phyloP scores from a whole-genome alignment of 768 basidiomycete genomes.

The Suillus americanus region DNA sequence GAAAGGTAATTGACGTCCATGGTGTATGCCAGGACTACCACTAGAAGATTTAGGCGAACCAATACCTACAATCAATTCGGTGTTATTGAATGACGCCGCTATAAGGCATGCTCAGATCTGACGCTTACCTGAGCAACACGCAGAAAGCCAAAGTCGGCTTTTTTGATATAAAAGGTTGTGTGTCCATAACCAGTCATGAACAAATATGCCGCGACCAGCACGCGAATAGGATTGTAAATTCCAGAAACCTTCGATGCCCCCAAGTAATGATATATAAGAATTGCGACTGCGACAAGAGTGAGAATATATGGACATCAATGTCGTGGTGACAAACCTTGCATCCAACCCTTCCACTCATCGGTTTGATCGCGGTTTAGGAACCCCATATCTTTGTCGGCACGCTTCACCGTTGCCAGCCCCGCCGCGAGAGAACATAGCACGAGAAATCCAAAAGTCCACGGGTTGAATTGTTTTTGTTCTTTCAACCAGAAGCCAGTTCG shows the following conservation, averaged over 20 bases:
- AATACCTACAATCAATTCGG: constrained; percentile 48
- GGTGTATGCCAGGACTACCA: constrained; percentile 78
- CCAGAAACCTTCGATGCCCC: constrained; percentile 89
- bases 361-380: constrained; percentile 92
- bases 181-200: constrained; percentile 96
- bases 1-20: constrained; percentile 93
- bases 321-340: constrained; percentile 69
- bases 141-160: constrained; percentile 80
- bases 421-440: constrained; percentile 48
- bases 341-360: constrained; percentile 99
- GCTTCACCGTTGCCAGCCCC: constrained; percentile 67
- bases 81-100: constrained; percentile 8
- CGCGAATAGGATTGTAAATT: constrained; percentile 91
- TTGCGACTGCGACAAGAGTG: constrained; percentile 55
- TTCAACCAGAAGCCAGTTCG: constrained; percentile 87
- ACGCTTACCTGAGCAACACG: constrained; percentile 69
- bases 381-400: constrained; percentile 78
- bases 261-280: constrained; percentile 90
- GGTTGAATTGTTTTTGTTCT: constrained; percentile 81
- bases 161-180: constrained; percentile 85
- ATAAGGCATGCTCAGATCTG: neutral
- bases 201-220: constrained; percentile 84
- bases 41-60: constrained; percentile 81
- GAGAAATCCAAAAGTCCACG: constrained; percentile 66
- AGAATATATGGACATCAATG: neutral